Evolutionary conservation across 2,329 filamentous ascomycete species (phyloP), one percentile per base, ranked within the genome.

Genomic region (Fusarium newnesense): DNA sequence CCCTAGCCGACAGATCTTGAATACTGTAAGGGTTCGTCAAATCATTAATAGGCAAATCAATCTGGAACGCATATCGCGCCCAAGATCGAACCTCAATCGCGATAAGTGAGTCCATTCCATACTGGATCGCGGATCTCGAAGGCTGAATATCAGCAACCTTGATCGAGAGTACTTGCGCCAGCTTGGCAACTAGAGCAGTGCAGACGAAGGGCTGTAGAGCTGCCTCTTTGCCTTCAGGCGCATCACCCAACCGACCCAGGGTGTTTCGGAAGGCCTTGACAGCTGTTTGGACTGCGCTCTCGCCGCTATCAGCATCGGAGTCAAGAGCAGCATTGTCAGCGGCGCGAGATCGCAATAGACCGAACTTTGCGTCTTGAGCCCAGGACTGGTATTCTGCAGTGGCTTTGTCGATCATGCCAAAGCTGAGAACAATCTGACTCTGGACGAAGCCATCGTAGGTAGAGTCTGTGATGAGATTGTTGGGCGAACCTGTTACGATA

Each of bases 1-100:
- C 74, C 42, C 74, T 71, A 26, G 72, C 66, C 12, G 74, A 72
- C 49, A 76, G 13, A 63, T 76, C 74, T 24, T 75, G 74, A 26
- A 76, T 76, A 37, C 74, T 76, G 21, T 76, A 76, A 16, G 74
- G 74, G 18, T 76, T 76, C 32, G 72, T 76, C 72, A 76, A 58
- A 18, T 76, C 74, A 62, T 71, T 76, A 47, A 76, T 76, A 9
- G 74, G 74, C 26, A 76, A 50, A 53, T 76, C 74, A 40, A 76
- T 76, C 69, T 76, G 74, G 57, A 76, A 76, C 13, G 74, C 74
- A 30, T 76, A 76, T 76, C 74, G 72, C 10, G 74, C 74, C 74
- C 74, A 76, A 24, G 74, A 76, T 7, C 74, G 67, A 39, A 76
- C 74, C 61, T 75, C 74, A 12, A 76, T 76, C 15, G 74, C 74